A percentile compares a stretch with the other conserved stretches of the same genome.
phyloP scores from a whole-genome alignment of 1,139 yeast species.

The Geotrichum histeridarum region DNA sequence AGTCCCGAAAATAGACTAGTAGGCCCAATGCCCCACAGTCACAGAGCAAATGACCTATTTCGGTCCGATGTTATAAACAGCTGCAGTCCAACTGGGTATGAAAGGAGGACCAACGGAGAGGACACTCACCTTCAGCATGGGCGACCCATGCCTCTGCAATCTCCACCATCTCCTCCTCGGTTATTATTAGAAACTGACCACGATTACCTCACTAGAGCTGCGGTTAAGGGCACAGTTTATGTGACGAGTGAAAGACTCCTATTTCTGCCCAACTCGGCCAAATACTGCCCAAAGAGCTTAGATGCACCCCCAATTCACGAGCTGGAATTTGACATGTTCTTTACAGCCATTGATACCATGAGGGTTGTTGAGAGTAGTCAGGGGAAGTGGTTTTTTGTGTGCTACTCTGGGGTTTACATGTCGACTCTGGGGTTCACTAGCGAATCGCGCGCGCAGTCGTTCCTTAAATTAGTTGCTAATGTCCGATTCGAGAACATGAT shows the following conservation, averaged over 20 bases:
- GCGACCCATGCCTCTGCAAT: no score
- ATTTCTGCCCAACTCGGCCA: constrained; percentile 26
- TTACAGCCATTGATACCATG: constrained; percentile 29
- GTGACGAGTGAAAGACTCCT: constrained; percentile 33
- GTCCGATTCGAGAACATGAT: constrained; percentile 35
- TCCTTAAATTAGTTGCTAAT: constrained; percentile 31
- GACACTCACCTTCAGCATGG: no score
- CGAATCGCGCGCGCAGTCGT: constrained; percentile 28
- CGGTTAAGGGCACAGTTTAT: constrained; percentile 28
- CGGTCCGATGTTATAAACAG: no score
- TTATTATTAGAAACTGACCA: constrained; percentile 19
- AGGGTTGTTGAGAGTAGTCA: constrained; percentile 28
- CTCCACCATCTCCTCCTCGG: background rate
- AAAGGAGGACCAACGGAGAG: no score
- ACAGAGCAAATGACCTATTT: no score
- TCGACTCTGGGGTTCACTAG: constrained; percentile 32
- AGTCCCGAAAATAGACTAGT: background rate
- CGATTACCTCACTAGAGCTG: constrained; percentile 26
- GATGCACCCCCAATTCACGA: background rate
- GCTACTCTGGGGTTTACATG: constrained; percentile 27
- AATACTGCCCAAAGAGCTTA: background rate
- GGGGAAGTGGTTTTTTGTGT: constrained; percentile 26
- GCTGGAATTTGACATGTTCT: constrained; percentile 28
- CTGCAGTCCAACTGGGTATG: no score
- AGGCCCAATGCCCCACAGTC: background rate